phyloP scores from a whole-genome alignment of 2,329 filamentous ascomycete species.

The Aspergillus intermedius region DNA sequence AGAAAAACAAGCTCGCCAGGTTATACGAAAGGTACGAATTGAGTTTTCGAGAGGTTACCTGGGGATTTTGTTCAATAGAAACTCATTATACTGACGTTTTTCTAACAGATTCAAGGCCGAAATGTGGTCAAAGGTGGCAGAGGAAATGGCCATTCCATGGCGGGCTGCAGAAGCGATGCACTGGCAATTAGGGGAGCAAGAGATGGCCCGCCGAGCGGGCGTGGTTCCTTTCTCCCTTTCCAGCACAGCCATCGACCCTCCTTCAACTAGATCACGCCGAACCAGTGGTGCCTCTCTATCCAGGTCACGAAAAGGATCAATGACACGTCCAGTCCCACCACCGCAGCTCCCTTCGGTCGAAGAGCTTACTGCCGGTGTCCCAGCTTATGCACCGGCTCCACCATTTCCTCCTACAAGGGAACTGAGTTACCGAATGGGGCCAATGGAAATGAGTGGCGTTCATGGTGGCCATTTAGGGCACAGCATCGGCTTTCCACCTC shows the following conservation, averaged over 20 bases:
- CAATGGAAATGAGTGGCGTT: slow-evolving; percentile 24
- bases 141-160: slow-evolving; percentile 94
- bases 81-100: slow-evolving; percentile 7
- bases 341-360: slow-evolving; percentile 40
- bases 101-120: slow-evolving; percentile 78
- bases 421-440: slow-evolving; percentile 24
- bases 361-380: slow-evolving; percentile 42
- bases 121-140: slow-evolving; percentile 95
- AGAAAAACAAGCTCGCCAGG: slow-evolving; percentile 91
- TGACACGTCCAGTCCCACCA: slow-evolving; percentile 30
- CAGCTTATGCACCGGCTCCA: slow-evolving; percentile 36
- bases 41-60: slow-evolving; percentile 1
- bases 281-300: slow-evolving; percentile 32
- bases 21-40: slow-evolving; percentile 81
- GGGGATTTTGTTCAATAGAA: not conserved
- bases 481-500: slow-evolving; percentile 28
- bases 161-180: slow-evolving; percentile 95
- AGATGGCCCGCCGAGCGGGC: slow-evolving; percentile 89
- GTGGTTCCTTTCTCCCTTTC: slow-evolving; percentile 76
- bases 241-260: slow-evolving; percentile 48
- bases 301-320: slow-evolving; percentile 34
- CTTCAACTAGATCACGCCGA: slow-evolving; percentile 28
- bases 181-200: slow-evolving; percentile 87
- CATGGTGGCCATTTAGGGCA: slow-evolving; percentile 27
- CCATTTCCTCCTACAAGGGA: slow-evolving; percentile 30